Evolutionary conservation across 2,329 filamentous ascomycete genomes (phyloP), one percentile per base, ranked within the genome.

Genomic region (Trichothecium roseum): DNA sequence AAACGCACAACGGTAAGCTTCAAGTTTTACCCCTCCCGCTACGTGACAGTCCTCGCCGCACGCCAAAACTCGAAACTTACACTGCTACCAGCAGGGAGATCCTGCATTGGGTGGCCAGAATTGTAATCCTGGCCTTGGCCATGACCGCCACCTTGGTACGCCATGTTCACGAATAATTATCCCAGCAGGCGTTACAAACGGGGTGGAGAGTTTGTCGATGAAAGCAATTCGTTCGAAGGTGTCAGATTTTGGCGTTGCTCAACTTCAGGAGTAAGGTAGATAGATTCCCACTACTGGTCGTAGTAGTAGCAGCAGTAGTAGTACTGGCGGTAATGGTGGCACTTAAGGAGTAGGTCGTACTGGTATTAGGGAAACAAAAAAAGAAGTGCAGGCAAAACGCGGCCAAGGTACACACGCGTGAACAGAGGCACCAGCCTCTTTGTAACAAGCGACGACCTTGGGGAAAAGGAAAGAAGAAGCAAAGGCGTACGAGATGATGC

Each of bases 111-210:
- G 54, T 84, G 78, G 35, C 45, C 46, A 36, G 51, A 70, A 38
- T 74, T 66, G 46, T 77, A 80, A 37, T 72, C 72, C 45, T 73
- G 66, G 42, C 67, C 66, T 46, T 63, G 56, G 46, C 71, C 70
- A 53, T 70, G 68, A 59, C 69, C 67, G 51, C 64, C 59, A 54
- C 74, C 72, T 59, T 74, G 72, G 62, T 82, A 82, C 51, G 78
- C 78, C 62, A 64, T 64, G 40, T 39, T 24, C 10, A 10, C 20
- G 10, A 24, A 6, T 24, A 47, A 36, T 45, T 42, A 41, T 22
- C 26, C 26, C 24, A 29, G 22, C 14, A 20, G 34, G 18, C 16
- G 28, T 26, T 35, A 24, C 6, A 24, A 6, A 24, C 20, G 20
- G 20, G 20, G 27, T 26, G 27, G 8, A 13, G 20, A 24, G 20